These are phyloP conservation scores for Linnemannia zychae DNA, from an alignment of 192 early-diverging fungal genomes.

Conservation along the genomic window DNA sequence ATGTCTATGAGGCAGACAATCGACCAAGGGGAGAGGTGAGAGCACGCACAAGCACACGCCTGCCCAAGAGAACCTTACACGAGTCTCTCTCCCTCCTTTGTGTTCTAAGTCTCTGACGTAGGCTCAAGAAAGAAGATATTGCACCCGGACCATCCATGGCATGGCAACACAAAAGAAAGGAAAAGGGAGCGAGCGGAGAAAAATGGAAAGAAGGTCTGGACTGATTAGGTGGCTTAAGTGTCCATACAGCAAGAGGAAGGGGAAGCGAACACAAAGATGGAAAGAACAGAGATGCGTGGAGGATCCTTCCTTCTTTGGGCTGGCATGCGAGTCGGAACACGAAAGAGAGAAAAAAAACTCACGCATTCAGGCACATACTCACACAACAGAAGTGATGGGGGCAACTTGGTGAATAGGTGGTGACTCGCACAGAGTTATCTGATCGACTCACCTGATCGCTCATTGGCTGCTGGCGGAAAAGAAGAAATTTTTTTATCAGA, in stretches of 20 bases:
- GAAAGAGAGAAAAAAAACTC: background rate
- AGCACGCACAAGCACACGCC: background rate
- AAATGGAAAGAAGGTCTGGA: background rate
- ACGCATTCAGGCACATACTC: background rate
- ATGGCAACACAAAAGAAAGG: background rate
- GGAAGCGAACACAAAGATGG: background rate
- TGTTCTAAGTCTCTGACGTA: background rate
- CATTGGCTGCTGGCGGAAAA: background rate
- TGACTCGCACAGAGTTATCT: background rate
- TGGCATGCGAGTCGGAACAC: background rate
- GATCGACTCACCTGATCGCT: background rate
- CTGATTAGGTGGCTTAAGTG: background rate
- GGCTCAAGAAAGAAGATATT: background rate
- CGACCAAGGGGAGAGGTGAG: background rate
- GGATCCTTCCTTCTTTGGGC: background rate
- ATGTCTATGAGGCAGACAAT: conserved; percentile 1
- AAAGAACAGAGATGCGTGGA: background rate
- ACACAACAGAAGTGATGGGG: background rate
- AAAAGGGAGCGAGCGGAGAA: background rate
- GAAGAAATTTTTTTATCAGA: background rate
- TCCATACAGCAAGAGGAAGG: background rate
- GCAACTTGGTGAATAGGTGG: too few relatives aligned
- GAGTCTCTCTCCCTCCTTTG: background rate
- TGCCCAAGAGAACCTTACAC: background rate
- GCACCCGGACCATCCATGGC: background rate